Evolutionary conservation across 2,329 filamentous ascomycete species (phyloP).

Genomic region (Thelonectria rubi): DNA sequence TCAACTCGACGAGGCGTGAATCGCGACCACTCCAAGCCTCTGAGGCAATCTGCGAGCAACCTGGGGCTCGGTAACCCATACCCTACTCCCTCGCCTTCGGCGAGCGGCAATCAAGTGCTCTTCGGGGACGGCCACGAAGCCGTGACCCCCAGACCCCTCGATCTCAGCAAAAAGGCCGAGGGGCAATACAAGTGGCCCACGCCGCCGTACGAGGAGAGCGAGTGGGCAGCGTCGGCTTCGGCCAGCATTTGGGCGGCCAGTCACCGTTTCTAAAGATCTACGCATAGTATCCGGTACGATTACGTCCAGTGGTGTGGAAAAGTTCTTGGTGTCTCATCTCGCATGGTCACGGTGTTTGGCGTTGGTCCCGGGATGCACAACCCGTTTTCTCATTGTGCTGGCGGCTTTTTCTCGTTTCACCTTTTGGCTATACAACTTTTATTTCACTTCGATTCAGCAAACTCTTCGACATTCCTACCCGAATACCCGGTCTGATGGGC

Average conservation of each 20-base stretch:
- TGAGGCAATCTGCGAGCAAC: constrained; percentile 73
- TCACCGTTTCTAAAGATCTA: constrained; percentile 62
- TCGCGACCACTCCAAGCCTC: constrained; percentile 53
- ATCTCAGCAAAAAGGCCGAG: constrained; percentile 68
- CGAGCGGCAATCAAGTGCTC: constrained; percentile 79
- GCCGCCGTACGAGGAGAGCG: constrained; percentile 91
- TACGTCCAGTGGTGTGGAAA: constrained; percentile 41
- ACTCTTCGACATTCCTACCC: constrained; percentile 33
- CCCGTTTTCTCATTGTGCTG: constrained; percentile 34
- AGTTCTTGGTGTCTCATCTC: constrained; percentile 39
- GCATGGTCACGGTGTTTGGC: constrained; percentile 45
- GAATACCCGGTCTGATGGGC: constrained; percentile 43
- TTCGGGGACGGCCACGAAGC: constrained; percentile 74
- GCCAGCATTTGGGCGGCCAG: constrained; percentile 82
- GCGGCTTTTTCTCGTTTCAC: constrained; percentile 38
- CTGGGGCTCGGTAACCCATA: constrained; percentile 68
- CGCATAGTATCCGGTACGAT: constrained; percentile 32
- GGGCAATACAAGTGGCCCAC: constrained; percentile 85
- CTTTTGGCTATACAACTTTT: constrained; percentile 34
- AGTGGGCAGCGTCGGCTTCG: constrained; percentile 86
- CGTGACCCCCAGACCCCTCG: constrained; percentile 74
- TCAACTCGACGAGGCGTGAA: constrained; percentile 80
- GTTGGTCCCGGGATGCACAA: constrained; percentile 38
- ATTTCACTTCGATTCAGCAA: constrained; percentile 43
- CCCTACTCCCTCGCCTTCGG: constrained; percentile 77